Evolutionary conservation across 306 rosid genomes (phyloP), one percentile per base, ranked within the genome.

Genomic region (Luffa acutangula): DNA sequence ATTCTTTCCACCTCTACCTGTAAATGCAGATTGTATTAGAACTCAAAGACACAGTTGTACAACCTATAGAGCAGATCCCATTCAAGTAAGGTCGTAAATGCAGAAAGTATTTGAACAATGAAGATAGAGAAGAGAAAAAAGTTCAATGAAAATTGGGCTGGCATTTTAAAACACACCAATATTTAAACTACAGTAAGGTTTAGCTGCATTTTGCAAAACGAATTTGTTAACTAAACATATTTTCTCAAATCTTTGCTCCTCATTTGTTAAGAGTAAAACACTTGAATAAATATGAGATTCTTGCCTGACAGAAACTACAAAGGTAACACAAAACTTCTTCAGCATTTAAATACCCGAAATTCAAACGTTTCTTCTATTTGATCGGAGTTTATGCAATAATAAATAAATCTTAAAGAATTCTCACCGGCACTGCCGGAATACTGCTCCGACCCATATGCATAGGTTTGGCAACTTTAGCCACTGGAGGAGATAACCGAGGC

Each of bases 1-100:
- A 92, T 95, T 13, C 90, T 86, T 39, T 95, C 98, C 87, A 95
- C 96, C 87, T 95, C 97, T 83, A 95, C 91, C 97, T 95, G 90
- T 25, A 52, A 59, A 85, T 78, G 51, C 56, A 48, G n/a, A 4
- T 62, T 14, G 15, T 25, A 59, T 59, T 25, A 25, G 17, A 59
- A 36, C 70, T 34, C 43, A 20, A 58, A 7, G 10, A 2, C 70
- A 34, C 2, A 34, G 42, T 63, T 63, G 39, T 36, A 58, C 70
- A 34, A 34, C 13, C 42, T 5, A 6, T 15, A 63, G 70, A 63
- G 34, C 3, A 36, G 14, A 63, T 34, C 39, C 33, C 25, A 17
- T 9, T 59, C 37, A 9, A 52, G 56, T 52, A 52, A 14, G 56
- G n/a, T 52, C 56, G 88, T 20, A 48, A 51, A 85, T 77, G 49